Percentiles rank a stretch among this genome's conserved stretches.
Conservation (phyloP, 2,329 filamentous ascomycete genomes). For the Pezicula carpinea region DNA sequence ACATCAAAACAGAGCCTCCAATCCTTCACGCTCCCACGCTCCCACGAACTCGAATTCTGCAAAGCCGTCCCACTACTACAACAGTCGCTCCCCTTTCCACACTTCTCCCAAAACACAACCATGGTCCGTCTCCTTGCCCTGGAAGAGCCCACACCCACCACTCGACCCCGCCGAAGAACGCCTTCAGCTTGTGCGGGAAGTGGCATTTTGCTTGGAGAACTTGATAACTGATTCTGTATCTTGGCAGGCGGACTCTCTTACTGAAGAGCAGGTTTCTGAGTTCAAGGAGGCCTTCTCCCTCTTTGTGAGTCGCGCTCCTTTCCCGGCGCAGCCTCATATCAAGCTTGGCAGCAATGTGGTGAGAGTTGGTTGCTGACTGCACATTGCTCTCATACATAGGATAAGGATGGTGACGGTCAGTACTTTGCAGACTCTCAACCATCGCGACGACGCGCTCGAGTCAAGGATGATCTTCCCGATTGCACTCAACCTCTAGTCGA, state of each 20-base stretch:
- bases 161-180: constrained; percentile 19
- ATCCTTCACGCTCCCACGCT: neutral
- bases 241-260: constrained; percentile 87
- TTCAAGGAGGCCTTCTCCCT: constrained; percentile 99
- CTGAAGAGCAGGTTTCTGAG: constrained; percentile 99
- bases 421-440: constrained; percentile 25
- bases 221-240: constrained; percentile 15
- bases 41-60: neutral
- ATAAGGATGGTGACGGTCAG: constrained; percentile 90
- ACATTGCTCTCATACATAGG: constrained; percentile 49
- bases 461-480: neutral
- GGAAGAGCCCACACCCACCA: neutral
- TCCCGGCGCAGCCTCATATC: constrained; percentile 11
- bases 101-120: neutral
- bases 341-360: constrained; percentile 17
- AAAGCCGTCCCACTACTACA: neutral
- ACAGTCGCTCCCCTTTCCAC: neutral
- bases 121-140: neutral
- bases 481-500: neutral
- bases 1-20: neutral
- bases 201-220: constrained; percentile 15
- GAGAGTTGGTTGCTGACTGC: constrained; percentile 23
- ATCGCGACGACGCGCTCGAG: neutral
- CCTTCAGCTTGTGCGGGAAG: constrained; percentile 8
- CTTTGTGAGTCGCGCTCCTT: constrained; percentile 69